Conservation (phyloP, 176 grass and related monocot species). For the Ensete ventricosum region DNA sequence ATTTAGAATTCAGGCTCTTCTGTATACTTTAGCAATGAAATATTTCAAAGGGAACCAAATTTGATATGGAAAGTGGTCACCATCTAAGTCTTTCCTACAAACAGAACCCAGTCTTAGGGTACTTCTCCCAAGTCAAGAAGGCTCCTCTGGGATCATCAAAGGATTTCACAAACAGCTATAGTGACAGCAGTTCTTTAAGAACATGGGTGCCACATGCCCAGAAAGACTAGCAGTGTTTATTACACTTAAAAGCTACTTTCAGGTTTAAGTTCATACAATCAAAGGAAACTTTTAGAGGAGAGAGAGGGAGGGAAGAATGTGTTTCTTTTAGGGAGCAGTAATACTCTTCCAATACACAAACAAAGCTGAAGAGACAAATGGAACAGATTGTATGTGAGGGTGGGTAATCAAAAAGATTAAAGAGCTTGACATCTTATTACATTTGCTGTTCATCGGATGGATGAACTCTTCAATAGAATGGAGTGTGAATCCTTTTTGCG, state of each 20-base stretch:
- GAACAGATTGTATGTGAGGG: no score
- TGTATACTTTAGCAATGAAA: neutral
- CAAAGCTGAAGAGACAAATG: no score
- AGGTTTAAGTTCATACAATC: neutral
- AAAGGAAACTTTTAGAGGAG: neutral
- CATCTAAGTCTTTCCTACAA: neutral
- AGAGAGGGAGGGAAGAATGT: neutral
- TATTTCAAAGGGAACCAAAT: neutral
- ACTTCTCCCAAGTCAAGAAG: neutral
- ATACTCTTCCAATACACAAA: no score
- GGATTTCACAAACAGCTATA: neutral
- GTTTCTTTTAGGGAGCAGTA: neutral
- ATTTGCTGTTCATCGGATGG: neutral
- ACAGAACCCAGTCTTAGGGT: neutral
- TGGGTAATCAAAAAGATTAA: no score
- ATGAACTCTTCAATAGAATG: neutral
- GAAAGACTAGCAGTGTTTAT: neutral
- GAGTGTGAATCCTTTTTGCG: neutral
- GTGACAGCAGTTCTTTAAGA: neutral
- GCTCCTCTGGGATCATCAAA: neutral
- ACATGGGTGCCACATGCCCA: neutral
- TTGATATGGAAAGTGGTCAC: neutral
- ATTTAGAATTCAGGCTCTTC: neutral
- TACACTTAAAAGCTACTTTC: neutral
- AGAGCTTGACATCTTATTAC: no score